Percentiles rank a stretch among this genome's conserved stretches.
Evolutionary conservation across 2,329 filamentous ascomycete species (phyloP).

Genomic region (Fusarium nygamai): DNA sequence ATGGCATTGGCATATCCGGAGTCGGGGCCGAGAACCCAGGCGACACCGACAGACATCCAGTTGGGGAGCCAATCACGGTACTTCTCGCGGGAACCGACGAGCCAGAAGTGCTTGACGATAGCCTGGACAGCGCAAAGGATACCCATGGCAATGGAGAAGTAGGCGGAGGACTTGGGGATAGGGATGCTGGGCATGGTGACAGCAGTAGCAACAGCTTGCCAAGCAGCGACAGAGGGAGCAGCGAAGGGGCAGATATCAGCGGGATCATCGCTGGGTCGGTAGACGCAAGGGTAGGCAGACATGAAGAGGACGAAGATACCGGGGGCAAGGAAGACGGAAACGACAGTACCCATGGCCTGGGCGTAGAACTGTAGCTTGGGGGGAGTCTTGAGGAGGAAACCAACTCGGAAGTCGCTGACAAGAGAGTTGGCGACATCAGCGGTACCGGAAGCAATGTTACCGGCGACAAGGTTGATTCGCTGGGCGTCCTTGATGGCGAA

Average conservation of each 20-base stretch:
- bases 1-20: conserved; percentile 65
- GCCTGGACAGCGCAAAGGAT: conserved; percentile 62
- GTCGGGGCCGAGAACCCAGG: conserved; percentile 67
- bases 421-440: conserved; percentile 64
- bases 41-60: conserved; percentile 70
- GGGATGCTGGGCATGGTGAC: conserved; percentile 66
- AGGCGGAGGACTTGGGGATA: conserved; percentile 63
- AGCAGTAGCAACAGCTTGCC: conserved; percentile 71
- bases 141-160: conserved; percentile 66
- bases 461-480: conserved; percentile 72
- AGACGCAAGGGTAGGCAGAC: conserved; percentile 74
- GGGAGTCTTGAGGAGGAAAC: conserved; percentile 72
- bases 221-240: conserved; percentile 72
- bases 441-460: conserved; percentile 65
- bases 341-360: conserved; percentile 69
- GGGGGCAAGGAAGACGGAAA: conserved; percentile 73
- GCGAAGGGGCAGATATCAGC: conserved; percentile 62
- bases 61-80: conserved; percentile 68
- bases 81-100: conserved; percentile 62
- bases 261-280: conserved; percentile 55
- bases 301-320: conserved; percentile 75
- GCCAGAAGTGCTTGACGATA: conserved; percentile 63
- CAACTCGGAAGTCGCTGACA: conserved; percentile 72
- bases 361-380: conserved; percentile 74
- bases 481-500: conserved; percentile 64